Evolutionary conservation across 768 basidiomycete species (phyloP), one percentile per base, ranked within the genome.

Genomic region (Tephrocybe sp.): DNA sequence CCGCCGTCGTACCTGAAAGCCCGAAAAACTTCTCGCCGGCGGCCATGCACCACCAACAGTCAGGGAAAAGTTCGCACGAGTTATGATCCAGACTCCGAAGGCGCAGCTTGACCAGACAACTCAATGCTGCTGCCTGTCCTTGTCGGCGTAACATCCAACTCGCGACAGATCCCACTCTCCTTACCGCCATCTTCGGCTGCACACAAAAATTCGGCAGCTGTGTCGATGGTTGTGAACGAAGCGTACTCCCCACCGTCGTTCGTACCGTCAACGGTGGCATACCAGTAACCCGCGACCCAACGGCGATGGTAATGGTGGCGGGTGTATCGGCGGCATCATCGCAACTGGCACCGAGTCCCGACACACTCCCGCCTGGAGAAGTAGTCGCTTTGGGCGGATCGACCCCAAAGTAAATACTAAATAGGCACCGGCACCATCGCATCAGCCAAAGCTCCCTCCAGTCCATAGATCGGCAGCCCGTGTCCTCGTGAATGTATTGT

Each of bases 391-490:
- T n/a, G n/a, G n/a, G n/a, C n/a, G n/a, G n/a, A n/a, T n/a, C 83
- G 5, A 79, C 51, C 33, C 76, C 76, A 61, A 84, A n/a, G n/a
- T n/a, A n/a, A n/a, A n/a, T n/a, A 89, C 8, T 71, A 55, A 39
- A 89, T 82, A 0, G 79, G 81, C 0, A 89, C 82, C 1, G 87
- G 86, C 0, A 79, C 78, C 23, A 67, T 61, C 12, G 85, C 69
- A 23, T 48, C 60, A 19, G 57, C 58, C 36, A 90, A 59, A 49
- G 88, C 87, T 11, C 59, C 59, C 19, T 78, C 73, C 17, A 74
- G 80, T 0, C 77, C 87, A 52, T 85, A 88, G 5, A 90, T 75
- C 12, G 88, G 88, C 22, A 75, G 73, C 9, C 74, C 73, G 7
- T 54, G 38, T 19, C 50, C 52, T 11, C 52, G 30, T 10, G 44